Percentiles rank a stretch among this genome's conserved stretches.
Evolutionary conservation across 192 early-diverging fungal species (phyloP).

Genomic region (Funneliformis mosseae): DNA sequence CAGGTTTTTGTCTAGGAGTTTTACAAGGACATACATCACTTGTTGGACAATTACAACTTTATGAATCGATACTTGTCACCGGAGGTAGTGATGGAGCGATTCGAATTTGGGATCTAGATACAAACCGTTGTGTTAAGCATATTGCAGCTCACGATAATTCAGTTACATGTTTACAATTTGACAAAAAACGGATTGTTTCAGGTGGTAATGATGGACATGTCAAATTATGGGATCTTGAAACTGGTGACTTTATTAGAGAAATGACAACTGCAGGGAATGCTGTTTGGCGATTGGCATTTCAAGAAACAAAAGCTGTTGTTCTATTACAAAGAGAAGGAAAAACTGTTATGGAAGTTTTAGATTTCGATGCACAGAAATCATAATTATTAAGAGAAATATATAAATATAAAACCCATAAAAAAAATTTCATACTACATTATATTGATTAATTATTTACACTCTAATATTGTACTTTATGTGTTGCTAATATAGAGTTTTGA

Average conservation of each 20-base stretch:
- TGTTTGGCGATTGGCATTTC: slow-evolving; percentile 77
- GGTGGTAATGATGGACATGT: slow-evolving; percentile 88
- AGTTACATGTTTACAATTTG: slow-evolving; percentile 97
- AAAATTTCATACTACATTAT: neutral
- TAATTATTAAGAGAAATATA: neutral
- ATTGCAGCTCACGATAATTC: slow-evolving; percentile 77
- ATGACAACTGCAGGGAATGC: slow-evolving; percentile 78
- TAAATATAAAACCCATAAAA: neutral
- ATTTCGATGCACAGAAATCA: slow-evolving; percentile 52
- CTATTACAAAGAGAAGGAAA: slow-evolving; percentile 58
- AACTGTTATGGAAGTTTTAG: slow-evolving; percentile 74
- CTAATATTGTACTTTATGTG: neutral
- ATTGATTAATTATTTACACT: neutral
- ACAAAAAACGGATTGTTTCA: slow-evolving; percentile 86
- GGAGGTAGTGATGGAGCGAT: slow-evolving; percentile 93
- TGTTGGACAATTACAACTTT: slow-evolving; percentile 90
- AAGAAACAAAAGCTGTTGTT: slow-evolving; percentile 57
- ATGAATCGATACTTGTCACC: slow-evolving; percentile 77
- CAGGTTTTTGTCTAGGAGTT: slow-evolving; percentile 76
- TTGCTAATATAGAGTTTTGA: neutral
- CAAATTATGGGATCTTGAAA: slow-evolving; percentile 92
- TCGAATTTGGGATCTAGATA: slow-evolving; percentile 86
- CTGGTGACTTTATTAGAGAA: slow-evolving; percentile 82
- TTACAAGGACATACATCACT: slow-evolving; percentile 91
- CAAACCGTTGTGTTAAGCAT: slow-evolving; percentile 60